Percentiles rank a stretch among this genome's conserved stretches.
Conservation (phyloP, 2,329 filamentous ascomycete species). For the Alternaria brassicicola region DNA sequence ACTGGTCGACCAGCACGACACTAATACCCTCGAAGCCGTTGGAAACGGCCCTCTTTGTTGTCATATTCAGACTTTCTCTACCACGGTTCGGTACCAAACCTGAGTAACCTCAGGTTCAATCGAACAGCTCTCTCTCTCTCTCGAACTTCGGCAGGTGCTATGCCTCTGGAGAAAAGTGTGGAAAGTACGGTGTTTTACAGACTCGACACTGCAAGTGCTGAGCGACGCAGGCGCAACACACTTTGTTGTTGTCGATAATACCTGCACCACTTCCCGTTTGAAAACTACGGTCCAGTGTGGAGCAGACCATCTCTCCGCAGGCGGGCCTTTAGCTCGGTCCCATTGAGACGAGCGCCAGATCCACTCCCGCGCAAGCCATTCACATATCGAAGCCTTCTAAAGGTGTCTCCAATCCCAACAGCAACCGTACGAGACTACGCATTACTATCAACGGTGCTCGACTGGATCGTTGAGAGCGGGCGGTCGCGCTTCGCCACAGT, state of each 20-base stretch:
- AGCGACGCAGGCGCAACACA: background rate
- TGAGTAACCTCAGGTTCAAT: background rate
- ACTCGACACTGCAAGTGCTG: background rate
- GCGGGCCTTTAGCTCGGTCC: constrained; percentile 15
- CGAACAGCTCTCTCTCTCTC: background rate
- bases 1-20: constrained; percentile 21
- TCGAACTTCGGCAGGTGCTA: constrained; percentile 6
- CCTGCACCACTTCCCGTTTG: constrained; percentile 20
- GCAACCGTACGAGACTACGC: background rate
- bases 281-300: constrained; percentile 17
- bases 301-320: constrained; percentile 7
- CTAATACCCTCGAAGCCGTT: constrained; percentile 17
- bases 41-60: constrained; percentile 23
- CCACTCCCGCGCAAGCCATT: constrained; percentile 6
- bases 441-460: background rate
- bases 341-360: constrained; percentile 2
- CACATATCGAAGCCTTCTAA: background rate
- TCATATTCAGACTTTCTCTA: constrained; percentile 11
- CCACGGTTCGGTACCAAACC: constrained; percentile 28
- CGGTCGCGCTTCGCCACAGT: background rate
- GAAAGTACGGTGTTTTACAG: constrained; percentile 6
- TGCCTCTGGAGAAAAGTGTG: constrained; percentile 3
- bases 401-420: background rate
- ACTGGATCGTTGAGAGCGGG: background rate
- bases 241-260: background rate